phyloP scores from a whole-genome alignment of 2,329 filamentous ascomycete species.

The Zymoseptoria pseudotritici region DNA sequence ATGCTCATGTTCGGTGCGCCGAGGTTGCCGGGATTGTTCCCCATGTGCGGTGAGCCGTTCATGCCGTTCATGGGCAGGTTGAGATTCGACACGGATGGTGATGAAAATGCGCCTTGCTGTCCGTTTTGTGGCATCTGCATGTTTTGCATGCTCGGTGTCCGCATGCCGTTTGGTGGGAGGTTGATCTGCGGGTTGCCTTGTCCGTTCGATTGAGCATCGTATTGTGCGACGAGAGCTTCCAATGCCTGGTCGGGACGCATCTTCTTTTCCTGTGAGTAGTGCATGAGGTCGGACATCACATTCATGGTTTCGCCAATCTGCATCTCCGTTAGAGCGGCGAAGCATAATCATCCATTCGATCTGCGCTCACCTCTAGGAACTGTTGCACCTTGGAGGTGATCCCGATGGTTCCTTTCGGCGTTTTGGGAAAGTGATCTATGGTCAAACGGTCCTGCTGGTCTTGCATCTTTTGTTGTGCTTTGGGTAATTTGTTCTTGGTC shows the following conservation, averaged over 20 bases:
- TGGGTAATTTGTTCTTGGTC: slow-evolving; percentile 44
- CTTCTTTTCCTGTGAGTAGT: slow-evolving; percentile 47
- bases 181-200: slow-evolving; percentile 38
- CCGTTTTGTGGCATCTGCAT: slow-evolving; percentile 27
- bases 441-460: slow-evolving; percentile 39
- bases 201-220: slow-evolving; percentile 29
- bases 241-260: slow-evolving; percentile 50
- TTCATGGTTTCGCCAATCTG: slow-evolving; percentile 60
- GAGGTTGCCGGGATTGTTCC: slow-evolving; percentile 28
- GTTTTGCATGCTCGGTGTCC: slow-evolving; percentile 29
- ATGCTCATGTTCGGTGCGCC: slow-evolving; percentile 18
- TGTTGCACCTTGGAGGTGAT: slow-evolving; percentile 50
- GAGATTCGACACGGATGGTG: slow-evolving; percentile 50
- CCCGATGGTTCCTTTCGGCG: slow-evolving; percentile 45
- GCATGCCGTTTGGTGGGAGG: slow-evolving; percentile 36
- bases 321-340: slow-evolving; percentile 10
- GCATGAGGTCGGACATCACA: slow-evolving; percentile 55
- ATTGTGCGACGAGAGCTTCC: slow-evolving; percentile 43
- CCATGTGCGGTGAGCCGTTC: slow-evolving; percentile 43
- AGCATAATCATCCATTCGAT: slow-evolving; percentile 1
- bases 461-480: slow-evolving; percentile 33
- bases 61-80: slow-evolving; percentile 45
- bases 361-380: slow-evolving; percentile 52
- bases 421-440: slow-evolving; percentile 39
- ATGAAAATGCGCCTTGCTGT: slow-evolving; percentile 40